These are phyloP conservation scores for Colletotrichum sp. DNA, from an alignment of 2,329 filamentous ascomycete species.

Conservation along the genomic window DNA sequence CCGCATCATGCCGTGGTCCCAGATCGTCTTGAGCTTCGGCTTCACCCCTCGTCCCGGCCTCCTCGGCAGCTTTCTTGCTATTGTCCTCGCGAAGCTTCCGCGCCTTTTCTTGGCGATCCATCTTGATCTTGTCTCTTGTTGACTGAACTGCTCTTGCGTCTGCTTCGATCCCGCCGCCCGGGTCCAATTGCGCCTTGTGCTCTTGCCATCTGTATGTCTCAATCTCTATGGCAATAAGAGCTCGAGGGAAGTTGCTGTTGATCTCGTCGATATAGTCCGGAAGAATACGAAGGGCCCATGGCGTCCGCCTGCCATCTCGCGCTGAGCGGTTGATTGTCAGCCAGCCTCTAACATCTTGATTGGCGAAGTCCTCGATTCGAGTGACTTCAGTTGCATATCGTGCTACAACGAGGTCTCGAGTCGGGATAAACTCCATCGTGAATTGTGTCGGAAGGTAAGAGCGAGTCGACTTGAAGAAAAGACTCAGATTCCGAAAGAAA, in stretches of 20 bases:
- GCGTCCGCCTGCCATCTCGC: not conserved
- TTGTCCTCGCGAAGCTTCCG: not conserved
- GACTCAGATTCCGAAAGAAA: not conserved
- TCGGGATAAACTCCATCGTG: not conserved
- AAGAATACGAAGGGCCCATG: not conserved
- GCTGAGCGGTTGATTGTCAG: not conserved
- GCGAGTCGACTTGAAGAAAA: no score
- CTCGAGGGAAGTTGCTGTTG: not conserved
- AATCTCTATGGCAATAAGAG: not conserved
- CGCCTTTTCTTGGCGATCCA: not conserved
- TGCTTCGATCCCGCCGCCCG: rapidly evolving
- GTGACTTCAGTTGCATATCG: not conserved
- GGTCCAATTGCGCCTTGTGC: not conserved
- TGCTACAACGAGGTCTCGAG: not conserved
- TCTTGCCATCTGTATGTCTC: not conserved
- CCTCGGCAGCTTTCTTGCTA: not conserved
- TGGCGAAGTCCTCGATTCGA: not conserved
- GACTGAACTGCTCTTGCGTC: rapidly evolving
- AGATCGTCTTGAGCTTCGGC: not conserved
- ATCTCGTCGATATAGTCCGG: not conserved
- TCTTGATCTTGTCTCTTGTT: not conserved
- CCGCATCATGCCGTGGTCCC: rapidly evolving
- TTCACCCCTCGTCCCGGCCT: rapidly evolving
- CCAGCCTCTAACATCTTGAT: not conserved
- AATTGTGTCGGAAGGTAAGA: not conserved